Percentiles rank a stretch among this genome's conserved stretches.
These are phyloP conservation scores for Amaranthus palmeri DNA, from an alignment of 148 eudicot species.

Conservation along the genomic window DNA sequence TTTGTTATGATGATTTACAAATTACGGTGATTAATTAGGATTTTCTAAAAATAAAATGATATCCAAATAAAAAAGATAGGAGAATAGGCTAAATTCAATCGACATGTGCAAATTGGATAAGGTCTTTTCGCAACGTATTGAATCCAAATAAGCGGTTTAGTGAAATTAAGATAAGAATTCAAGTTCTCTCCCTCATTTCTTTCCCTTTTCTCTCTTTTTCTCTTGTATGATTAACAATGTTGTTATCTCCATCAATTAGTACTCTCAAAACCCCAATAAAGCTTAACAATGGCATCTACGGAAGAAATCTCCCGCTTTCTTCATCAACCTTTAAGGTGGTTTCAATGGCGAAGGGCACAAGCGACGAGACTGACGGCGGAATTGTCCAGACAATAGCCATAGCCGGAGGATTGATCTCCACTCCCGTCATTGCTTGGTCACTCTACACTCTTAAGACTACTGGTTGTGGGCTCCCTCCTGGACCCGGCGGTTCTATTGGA, in stretches of 20 bases:
- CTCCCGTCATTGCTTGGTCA: slow-evolving; percentile 88
- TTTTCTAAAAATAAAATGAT: no score
- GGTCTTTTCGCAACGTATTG: not conserved
- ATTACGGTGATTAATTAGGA: no score
- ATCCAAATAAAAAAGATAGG: no score
- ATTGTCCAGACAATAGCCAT: slow-evolving; percentile 48
- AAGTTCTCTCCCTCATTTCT: not conserved
- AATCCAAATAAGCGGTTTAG: not conserved
- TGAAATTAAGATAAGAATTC: not conserved
- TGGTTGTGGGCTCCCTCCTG: slow-evolving; percentile 98
- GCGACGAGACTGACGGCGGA: slow-evolving; percentile 24
- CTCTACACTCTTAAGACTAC: slow-evolving; percentile 91
- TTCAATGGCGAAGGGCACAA: slow-evolving; percentile 49
- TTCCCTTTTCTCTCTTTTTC: not conserved
- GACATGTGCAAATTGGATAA: not conserved
- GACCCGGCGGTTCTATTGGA: slow-evolving; percentile 91
- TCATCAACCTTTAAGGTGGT: slow-evolving; percentile 15
- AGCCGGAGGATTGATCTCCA: slow-evolving; percentile 56
- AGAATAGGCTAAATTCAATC: no score
- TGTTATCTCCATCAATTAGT: slow-evolving; percentile 18
- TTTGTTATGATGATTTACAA: no score
- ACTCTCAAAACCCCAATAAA: slow-evolving; percentile 8
- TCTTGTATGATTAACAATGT: not conserved
- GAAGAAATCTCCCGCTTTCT: not conserved
- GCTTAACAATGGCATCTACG: not conserved